Conservation (phyloP, 2,329 filamentous ascomycete genomes). For the Sporothrix humicola region DNA sequence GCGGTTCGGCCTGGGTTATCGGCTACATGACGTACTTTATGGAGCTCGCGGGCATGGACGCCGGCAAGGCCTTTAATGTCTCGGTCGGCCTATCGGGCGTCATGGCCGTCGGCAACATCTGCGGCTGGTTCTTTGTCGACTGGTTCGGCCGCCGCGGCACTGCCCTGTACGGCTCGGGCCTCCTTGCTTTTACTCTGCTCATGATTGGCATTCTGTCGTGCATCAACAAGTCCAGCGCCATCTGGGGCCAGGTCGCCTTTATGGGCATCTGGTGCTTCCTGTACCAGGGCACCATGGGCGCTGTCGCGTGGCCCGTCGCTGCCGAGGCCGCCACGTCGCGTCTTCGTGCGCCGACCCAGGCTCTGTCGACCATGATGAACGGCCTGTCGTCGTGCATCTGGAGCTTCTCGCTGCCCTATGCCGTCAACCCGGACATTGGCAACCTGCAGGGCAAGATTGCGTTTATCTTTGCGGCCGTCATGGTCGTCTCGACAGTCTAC, state of each 20-base stretch:
- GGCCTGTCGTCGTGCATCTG: conserved; percentile 34
- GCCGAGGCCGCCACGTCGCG: conserved; percentile 36
- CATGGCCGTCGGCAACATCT: conserved; percentile 44
- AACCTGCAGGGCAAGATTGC: conserved; percentile 37
- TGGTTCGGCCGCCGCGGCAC: conserved; percentile 43
- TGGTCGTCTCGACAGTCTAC: conserved; percentile 36
- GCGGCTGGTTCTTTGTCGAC: conserved; percentile 44
- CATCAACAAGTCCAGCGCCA: conserved; percentile 28
- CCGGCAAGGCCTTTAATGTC: conserved; percentile 34
- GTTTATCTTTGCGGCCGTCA: conserved; percentile 41
- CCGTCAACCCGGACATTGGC: conserved; percentile 37
- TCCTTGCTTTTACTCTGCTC: conserved; percentile 42
- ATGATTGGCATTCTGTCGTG: conserved; percentile 44
- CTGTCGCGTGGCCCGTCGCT: conserved; percentile 42
- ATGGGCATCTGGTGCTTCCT: conserved; percentile 43
- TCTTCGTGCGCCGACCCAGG: conserved; percentile 36
- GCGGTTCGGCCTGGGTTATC: conserved; percentile 45
- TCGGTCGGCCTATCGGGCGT: conserved; percentile 40
- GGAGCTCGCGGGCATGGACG: conserved; percentile 42
- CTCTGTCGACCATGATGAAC: conserved; percentile 34
- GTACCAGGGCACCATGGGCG: conserved; percentile 47
- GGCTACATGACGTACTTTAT: conserved; percentile 40
- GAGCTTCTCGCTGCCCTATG: conserved; percentile 36
- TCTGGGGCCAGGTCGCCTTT: conserved; percentile 39
- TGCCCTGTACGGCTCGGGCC: conserved; percentile 37